Base-by-base conservation (phyloP, 768 basidiomycete species). In the Crucibulum laeve region DNA sequence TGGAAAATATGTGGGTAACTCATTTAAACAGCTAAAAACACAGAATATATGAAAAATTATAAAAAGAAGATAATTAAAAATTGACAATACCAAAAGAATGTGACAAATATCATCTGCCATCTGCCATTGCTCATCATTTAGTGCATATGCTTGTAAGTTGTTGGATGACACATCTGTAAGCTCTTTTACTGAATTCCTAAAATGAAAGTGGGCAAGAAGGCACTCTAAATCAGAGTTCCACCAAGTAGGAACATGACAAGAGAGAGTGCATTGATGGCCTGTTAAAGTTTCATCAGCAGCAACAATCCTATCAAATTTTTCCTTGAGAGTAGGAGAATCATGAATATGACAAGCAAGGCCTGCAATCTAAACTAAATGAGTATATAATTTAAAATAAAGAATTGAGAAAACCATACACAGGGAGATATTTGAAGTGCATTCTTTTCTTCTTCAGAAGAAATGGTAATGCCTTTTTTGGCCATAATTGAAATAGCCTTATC, bases 401-500 rank as follows among this genome's bases (percentile, higher is more conserved):
- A 30, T n/a, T 10, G n/a, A 30, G n/a, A 30, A 10, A 30, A 30
- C 8, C 28, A 30, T n/a, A 52, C 48, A 19, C 22, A 5, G 18
- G 48, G 51, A 47, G 49, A 53, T 22, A 53, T 42, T 26, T 49
- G 32, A 8, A 47, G 45, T 7, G 48, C 44, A 3, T 40, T 25
- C 19, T 38, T 37, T 34, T 44, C 42, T 23, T 53, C 48, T 2
- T 25, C n/a, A n/a, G 28, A 5, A 32, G 33, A 33, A 11, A 53
- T 38, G 17, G 13, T 30, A 14, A 50, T 26, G n/a, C 37, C 45
- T 23, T 44, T 44, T 10, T 15, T 8, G 17, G 22, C 21, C 43
- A 49, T 50, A 8, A 32, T 17, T 1, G 33, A 17, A 39, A 56
- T 52, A 3, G 53, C 57, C 19, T 39, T 33, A 3, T 42, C 49